Conservation (phyloP, 208 protist species). For the Balamuthia mandrillaris region DNA sequence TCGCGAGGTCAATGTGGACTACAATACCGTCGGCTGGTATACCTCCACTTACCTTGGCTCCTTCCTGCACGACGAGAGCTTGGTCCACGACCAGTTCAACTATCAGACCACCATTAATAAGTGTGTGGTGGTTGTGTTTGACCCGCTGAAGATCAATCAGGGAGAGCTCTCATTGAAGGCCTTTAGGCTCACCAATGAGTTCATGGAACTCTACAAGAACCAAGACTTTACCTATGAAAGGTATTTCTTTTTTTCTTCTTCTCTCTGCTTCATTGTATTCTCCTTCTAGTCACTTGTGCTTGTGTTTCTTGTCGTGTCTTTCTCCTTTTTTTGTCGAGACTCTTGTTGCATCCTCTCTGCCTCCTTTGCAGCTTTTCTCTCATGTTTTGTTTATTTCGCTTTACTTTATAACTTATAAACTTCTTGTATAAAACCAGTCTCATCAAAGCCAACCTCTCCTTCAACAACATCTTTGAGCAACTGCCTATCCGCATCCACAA, state of each 20-base stretch:
- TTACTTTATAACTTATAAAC: too few relatives aligned
- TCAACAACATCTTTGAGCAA: conserved; percentile 73
- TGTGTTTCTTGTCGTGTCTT: not conserved
- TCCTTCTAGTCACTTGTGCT: too few relatives aligned
- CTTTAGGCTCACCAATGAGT: conserved; percentile 72
- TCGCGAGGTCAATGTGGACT: conserved; percentile 80
- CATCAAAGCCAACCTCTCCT: not conserved
- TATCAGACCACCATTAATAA: conserved; percentile 74
- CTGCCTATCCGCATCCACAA: conserved; percentile 78
- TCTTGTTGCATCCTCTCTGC: not conserved
- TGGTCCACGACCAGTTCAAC: conserved; percentile 76
- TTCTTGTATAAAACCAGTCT: too few relatives aligned
- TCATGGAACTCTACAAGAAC: conserved; percentile 72
- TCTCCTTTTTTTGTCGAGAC: too few relatives aligned
- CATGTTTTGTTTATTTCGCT: not conserved
- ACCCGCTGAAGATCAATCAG: conserved; percentile 62
- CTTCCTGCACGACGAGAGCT: conserved; percentile 61
- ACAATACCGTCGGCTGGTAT: conserved; percentile 81
- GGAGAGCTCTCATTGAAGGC: conserved; percentile 72
- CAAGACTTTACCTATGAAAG: conserved; percentile 46
- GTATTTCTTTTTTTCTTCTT: conserved; percentile 9
- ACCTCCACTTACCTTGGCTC: conserved; percentile 69
- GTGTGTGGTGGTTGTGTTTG: conserved; percentile 69
- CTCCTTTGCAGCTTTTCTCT: not conserved
- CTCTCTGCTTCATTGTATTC: not conserved